Percentiles rank a stretch among this genome's conserved stretches.
Evolutionary conservation across 2,329 filamentous ascomycete genomes (phyloP).

Genomic region (Colletotrichum cordylinicola): DNA sequence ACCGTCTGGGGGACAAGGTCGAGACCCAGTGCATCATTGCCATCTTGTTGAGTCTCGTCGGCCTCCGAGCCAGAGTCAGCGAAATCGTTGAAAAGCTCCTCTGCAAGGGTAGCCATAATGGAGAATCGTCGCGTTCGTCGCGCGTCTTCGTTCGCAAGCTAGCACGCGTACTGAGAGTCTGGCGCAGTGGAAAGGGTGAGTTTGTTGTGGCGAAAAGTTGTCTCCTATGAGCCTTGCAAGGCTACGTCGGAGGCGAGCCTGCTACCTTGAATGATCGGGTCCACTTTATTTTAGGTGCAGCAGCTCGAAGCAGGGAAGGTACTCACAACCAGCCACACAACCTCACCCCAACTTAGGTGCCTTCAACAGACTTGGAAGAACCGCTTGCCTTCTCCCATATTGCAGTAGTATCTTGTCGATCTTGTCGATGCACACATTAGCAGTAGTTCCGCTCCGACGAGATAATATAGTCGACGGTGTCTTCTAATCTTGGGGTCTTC

Average conservation of each 20-base stretch:
- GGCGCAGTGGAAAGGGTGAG: not conserved
- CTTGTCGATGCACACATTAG: not conserved
- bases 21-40: constrained; percentile 46
- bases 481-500: not conserved
- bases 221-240: constrained; percentile 1
- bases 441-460: not conserved
- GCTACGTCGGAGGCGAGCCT: not conserved
- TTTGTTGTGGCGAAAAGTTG: not conserved
- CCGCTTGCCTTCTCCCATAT: not conserved
- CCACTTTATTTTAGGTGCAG: not conserved
- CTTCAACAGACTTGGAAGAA: not conserved
- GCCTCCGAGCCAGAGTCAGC: constrained; percentile 84
- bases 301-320: not conserved
- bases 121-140: too few species aligned
- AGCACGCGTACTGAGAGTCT: not conserved
- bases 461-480: not conserved
- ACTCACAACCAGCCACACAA: not conserved
- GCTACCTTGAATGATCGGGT: not conserved
- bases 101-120: constrained; percentile 89
- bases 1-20: constrained; percentile 47
- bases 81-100: constrained; percentile 92
- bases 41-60: constrained; percentile 64
- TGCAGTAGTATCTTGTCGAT: not conserved
- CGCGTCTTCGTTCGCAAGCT: not conserved
- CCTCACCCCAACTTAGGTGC: not conserved